These are phyloP conservation scores for Colletotrichum sojae DNA, from an alignment of 2,329 filamentous ascomycete genomes.

Conservation along the genomic window DNA sequence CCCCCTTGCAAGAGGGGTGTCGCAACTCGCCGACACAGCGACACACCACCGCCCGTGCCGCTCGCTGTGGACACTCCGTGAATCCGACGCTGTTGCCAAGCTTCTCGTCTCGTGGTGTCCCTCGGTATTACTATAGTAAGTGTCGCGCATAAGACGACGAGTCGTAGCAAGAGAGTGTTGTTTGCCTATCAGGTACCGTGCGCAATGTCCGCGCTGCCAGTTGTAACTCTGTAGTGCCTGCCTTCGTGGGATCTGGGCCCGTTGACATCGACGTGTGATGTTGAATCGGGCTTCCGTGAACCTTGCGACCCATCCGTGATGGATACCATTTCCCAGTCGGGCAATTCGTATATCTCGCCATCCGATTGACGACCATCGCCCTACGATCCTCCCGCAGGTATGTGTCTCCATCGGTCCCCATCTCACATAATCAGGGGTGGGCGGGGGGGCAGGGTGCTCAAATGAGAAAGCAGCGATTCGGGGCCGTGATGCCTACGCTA, in stretches of 20 bases:
- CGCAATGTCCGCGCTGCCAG: neutral
- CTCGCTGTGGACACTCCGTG: conserved; percentile 8
- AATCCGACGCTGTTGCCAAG: neutral
- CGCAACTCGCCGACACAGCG: neutral
- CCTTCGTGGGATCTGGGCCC: neutral
- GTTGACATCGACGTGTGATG: neutral
- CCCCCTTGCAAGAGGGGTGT: conserved; percentile 5
- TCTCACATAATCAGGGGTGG: conserved; percentile 29
- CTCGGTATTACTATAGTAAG: neutral
- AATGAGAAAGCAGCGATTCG: neutral
- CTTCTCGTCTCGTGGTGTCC: neutral
- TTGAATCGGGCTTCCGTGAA: conserved; percentile 7
- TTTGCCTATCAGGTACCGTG: too few relatives aligned
- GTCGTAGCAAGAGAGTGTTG: too few relatives aligned
- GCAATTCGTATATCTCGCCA: conserved; percentile 36
- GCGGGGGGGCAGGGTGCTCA: neutral
- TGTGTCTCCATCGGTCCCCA: conserved; percentile 11
- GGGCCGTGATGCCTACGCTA: neutral
- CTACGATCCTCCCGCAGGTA: conserved; percentile 22
- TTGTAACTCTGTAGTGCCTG: neutral
- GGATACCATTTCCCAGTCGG: conserved; percentile 8
- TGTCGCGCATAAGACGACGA: neutral
- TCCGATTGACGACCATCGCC: neutral
- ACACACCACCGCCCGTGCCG: conserved; percentile 11
- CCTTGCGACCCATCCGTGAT: conserved; percentile 5